Percentiles rank a stretch among this genome's conserved stretches.
phyloP scores from a whole-genome alignment of 202 grass and related monocot genomes.

The Panicum virgatum region DNA sequence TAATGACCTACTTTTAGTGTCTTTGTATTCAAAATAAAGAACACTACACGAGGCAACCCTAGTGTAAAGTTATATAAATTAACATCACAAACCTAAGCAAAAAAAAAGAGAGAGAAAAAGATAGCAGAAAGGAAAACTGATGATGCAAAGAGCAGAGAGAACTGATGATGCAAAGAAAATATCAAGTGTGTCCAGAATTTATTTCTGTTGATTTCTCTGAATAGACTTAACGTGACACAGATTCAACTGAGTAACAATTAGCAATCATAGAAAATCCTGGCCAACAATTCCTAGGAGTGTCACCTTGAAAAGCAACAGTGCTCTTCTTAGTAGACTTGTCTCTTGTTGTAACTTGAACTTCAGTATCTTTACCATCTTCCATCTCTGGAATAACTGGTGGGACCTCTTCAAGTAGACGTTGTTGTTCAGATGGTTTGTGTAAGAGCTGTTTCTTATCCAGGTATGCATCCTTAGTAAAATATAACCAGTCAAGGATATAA shows the following conservation, averaged over 20 bases:
- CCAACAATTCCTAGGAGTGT: neutral
- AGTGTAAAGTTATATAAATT: neutral
- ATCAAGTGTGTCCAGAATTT: neutral
- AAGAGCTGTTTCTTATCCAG: slow-evolving; percentile 68
- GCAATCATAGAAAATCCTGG: neutral
- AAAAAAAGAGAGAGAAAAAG: neutral
- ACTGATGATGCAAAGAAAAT: slow-evolving; percentile 6
- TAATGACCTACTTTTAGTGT: neutral
- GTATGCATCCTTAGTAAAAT: slow-evolving; percentile 53
- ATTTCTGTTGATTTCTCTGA: slow-evolving; percentile 8
- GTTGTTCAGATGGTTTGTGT: slow-evolving; percentile 56
- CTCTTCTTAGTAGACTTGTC: slow-evolving; percentile 39
- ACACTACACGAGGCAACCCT: neutral
- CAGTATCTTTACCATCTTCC: slow-evolving; percentile 43
- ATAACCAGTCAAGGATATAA: slow-evolving; percentile 69
- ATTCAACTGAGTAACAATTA: slow-evolving; percentile 2
- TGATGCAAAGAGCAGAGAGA: neutral
- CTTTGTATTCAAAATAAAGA: slow-evolving; percentile 23
- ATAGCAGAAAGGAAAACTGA: slow-evolving; percentile 3
- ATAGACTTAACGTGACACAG: neutral
- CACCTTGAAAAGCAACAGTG: slow-evolving; percentile 38
- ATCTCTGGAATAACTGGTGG: slow-evolving; percentile 72
- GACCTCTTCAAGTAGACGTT: slow-evolving; percentile 72
- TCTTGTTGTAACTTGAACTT: slow-evolving; percentile 26
- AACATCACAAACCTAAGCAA: slow-evolving; percentile 21